A percentile compares a stretch with the other conserved stretches of the same genome.
Evolutionary conservation across 495 filamentous ascomycete genomes (phyloP).

Genomic region (Xylaria grammica): DNA sequence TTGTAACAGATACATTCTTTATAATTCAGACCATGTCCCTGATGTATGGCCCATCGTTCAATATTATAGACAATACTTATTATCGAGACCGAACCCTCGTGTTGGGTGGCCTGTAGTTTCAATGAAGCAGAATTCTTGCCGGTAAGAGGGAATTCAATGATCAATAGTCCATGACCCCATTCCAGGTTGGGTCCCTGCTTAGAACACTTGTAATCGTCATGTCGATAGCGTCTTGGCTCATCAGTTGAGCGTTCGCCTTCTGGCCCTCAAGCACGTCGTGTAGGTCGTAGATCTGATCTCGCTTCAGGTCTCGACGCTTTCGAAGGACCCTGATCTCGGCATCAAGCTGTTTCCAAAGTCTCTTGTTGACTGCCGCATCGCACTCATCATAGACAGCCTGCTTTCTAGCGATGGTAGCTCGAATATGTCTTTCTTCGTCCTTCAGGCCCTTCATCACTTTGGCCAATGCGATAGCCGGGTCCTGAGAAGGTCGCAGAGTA

Average conservation of each 20-base stretch:
- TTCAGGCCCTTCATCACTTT: slow-evolving; percentile 77
- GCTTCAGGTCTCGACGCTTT: slow-evolving; percentile 72
- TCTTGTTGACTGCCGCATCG: slow-evolving; percentile 70
- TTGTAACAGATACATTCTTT: not conserved
- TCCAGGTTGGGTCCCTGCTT: slow-evolving; percentile 44
- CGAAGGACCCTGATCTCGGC: slow-evolving; percentile 68
- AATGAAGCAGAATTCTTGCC: not conserved
- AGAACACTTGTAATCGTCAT: slow-evolving; percentile 59
- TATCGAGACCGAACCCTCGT: not conserved
- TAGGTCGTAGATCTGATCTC: slow-evolving; percentile 86
- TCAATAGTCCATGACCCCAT: slow-evolving; percentile 43
- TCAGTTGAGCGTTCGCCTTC: slow-evolving; percentile 66
- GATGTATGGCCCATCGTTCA: not conserved
- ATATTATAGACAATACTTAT: not conserved
- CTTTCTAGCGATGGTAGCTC: slow-evolving; percentile 64
- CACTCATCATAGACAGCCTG: slow-evolving; percentile 68
- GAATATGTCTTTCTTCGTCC: slow-evolving; percentile 84
- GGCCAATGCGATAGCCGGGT: slow-evolving; percentile 77
- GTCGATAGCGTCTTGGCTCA: slow-evolving; percentile 71
- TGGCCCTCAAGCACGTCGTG: slow-evolving; percentile 91
- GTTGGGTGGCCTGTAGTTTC: not conserved
- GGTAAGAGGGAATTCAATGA: not conserved
- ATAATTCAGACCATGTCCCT: not conserved
- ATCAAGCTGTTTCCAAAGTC: slow-evolving; percentile 66
- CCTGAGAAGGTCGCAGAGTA: slow-evolving; percentile 76